These are phyloP conservation scores for Xylariaceae sp. DNA, from an alignment of 2,329 filamentous ascomycete genomes.

Conservation along the genomic window DNA sequence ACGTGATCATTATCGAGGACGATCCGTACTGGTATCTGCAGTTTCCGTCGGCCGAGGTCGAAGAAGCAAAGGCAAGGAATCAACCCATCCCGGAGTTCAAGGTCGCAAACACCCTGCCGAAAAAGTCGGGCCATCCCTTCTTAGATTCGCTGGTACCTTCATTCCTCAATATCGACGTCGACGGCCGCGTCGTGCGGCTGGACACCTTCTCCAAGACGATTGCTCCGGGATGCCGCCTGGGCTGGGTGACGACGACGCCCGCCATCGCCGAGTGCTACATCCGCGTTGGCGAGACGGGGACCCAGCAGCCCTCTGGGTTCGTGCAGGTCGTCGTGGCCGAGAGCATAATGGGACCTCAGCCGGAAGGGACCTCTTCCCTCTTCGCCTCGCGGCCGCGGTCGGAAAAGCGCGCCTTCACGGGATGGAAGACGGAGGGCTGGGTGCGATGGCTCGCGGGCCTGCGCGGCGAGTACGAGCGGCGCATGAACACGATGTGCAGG, in stretches of 20 bases:
- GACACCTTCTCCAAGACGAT: slow-evolving; percentile 95
- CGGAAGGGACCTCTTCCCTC: slow-evolving; percentile 38
- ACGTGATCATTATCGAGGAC: slow-evolving; percentile 88
- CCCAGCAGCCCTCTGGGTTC: slow-evolving; percentile 83
- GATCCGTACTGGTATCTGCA: slow-evolving; percentile 96
- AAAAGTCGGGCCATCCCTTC: slow-evolving; percentile 64
- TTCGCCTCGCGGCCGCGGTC: slow-evolving; percentile 42
- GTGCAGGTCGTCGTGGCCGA: slow-evolving; percentile 78
- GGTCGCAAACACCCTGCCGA: slow-evolving; percentile 25
- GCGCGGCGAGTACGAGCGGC: slow-evolving; percentile 74
- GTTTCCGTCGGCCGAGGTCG: slow-evolving; percentile 62
- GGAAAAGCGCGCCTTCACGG: slow-evolving; percentile 42
- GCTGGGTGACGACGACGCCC: slow-evolving; percentile 86
- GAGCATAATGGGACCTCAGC: slow-evolving; percentile 66
- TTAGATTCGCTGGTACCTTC: slow-evolving; percentile 79
- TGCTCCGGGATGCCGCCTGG: slow-evolving; percentile 81
- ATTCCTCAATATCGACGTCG: slow-evolving; percentile 73
- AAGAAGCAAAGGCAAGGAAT: slow-evolving; percentile 45
- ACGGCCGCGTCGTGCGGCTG: slow-evolving; percentile 81
- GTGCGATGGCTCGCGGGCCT: slow-evolving; percentile 86
- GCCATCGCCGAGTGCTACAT: slow-evolving; percentile 66
- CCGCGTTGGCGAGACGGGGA: slow-evolving; percentile 70
- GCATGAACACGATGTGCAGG: slow-evolving; percentile 75
- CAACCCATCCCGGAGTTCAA: slow-evolving; percentile 31
- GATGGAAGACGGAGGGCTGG: slow-evolving; percentile 82